These are phyloP conservation scores for Vitis rotundifolia DNA, from an alignment of 164 flowering plant species.

Conservation along the genomic window DNA sequence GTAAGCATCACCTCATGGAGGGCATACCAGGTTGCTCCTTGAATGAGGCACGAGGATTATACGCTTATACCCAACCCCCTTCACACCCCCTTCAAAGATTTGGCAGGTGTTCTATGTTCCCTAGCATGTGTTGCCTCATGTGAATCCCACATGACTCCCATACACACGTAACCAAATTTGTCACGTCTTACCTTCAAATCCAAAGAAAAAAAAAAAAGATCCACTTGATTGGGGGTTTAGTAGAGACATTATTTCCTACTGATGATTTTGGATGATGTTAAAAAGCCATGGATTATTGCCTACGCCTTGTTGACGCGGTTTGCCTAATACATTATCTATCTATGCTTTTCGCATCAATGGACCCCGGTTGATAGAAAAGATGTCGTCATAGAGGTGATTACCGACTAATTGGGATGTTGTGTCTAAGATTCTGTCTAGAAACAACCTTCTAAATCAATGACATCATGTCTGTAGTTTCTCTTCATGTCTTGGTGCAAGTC, in stretches of 20 bases:
- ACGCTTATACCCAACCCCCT: slow-evolving; percentile 2
- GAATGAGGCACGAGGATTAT: slow-evolving; percentile 5
- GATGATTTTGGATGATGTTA: too few relatives aligned
- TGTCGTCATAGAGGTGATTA: slow-evolving; percentile 6
- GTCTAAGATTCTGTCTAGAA: slow-evolving; percentile 12
- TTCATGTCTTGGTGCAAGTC: slow-evolving; percentile 9
- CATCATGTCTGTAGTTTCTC: slow-evolving; percentile 24
- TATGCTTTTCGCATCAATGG: slow-evolving; percentile 18
- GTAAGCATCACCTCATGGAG: slow-evolving; percentile 19
- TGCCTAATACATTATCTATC: background rate
- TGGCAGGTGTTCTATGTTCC: slow-evolving; percentile 54
- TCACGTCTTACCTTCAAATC: background rate
- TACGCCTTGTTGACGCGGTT: background rate
- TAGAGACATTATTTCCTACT: too few relatives aligned
- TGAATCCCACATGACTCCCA: slow-evolving; percentile 56
- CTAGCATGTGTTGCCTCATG: slow-evolving; percentile 54
- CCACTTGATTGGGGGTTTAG: too few relatives aligned
- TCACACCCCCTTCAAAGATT: slow-evolving; percentile 3
- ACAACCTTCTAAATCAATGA: slow-evolving; percentile 20
- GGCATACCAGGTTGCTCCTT: slow-evolving; percentile 37
- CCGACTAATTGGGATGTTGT: slow-evolving; percentile 11
- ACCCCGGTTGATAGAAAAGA: slow-evolving; percentile 1
- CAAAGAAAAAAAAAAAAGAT: background rate
- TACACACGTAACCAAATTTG: slow-evolving; percentile 21
- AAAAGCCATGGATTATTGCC: too few relatives aligned